Evolutionary conservation across 805 yeast species (phyloP), one percentile per base, ranked within the genome.

Genomic region (Tetrapisispora fleetii): DNA sequence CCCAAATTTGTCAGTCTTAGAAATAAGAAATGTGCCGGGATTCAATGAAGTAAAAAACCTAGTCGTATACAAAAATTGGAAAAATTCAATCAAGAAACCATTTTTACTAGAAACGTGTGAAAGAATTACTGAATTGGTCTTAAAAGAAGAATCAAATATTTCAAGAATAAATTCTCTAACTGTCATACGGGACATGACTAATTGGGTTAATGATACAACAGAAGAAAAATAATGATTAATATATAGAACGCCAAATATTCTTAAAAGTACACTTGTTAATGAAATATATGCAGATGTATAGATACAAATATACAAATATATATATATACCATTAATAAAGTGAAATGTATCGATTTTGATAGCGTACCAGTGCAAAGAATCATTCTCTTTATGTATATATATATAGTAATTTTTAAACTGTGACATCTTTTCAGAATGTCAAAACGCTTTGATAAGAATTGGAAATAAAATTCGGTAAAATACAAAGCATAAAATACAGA

Each of bases 101-200:
- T 73, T 89, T 5, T 63, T 88, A 37, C 73, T 89, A 33, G 96
- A 88, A 64, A 81, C 88, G 21, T 87, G 96, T 63, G 95, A 86
- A 58, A 64, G 71, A 2, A 68, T 87, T 42, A 82, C 82, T 58
- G 60, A 67, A 18, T 70, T 81, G 50, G 73, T 87, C 69, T 71
- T 76, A 50, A 70, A 75, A 43, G 83, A 81, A 49, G 89, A 86
- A 55, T 63, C 72, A 52, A 73, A 68, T 45, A 64, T 84, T 57
- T 86, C 81, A 56, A 69, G 72, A 53, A 72, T 70, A 17, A 76
- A 77, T 14, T 77, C 84, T n/a, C 69, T 73, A 24, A 66, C 73
- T 18, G 78, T 85, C 18, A 71, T 83, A 47, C 66, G 71, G 17
- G 95, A 87, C 60, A 76, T 87, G 50, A 65, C 73, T 28, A 73